Conservation (phyloP, 495 filamentous ascomycete genomes). For the Penicillium chermesinum region DNA sequence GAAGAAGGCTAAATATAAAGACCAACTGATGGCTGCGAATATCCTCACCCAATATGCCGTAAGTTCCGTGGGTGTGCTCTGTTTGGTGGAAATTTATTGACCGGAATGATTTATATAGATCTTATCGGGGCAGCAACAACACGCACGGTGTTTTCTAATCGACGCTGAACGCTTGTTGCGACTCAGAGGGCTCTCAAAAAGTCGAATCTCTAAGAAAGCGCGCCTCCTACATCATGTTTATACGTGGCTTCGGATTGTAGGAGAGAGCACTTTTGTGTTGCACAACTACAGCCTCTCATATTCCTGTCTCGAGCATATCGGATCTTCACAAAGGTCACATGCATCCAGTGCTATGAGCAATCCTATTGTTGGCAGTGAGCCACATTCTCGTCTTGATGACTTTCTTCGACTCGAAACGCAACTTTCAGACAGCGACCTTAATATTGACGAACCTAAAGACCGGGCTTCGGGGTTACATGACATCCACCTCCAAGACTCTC, state of each 20-base stretch:
- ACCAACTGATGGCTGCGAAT: constrained; percentile 36
- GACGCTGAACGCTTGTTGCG: constrained; percentile 31
- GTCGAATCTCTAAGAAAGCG: constrained; percentile 31
- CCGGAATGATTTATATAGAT: constrained; percentile 14
- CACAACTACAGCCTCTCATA: constrained; percentile 28
- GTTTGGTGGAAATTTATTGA: neutral
- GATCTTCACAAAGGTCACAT: constrained; percentile 11
- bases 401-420: constrained; percentile 28
- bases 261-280: constrained; percentile 33
- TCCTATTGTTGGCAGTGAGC: constrained; percentile 5
- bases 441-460: constrained; percentile 34
- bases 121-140: constrained; percentile 29
- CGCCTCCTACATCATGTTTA: constrained; percentile 33
- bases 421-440: constrained; percentile 29
- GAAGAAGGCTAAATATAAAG: constrained; percentile 37
- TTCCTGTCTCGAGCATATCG: constrained; percentile 22
- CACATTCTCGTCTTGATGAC: constrained; percentile 27
- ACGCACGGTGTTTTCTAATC: constrained; percentile 31
- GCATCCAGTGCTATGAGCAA: neutral
- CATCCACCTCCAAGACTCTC: constrained; percentile 32
- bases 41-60: constrained; percentile 31
- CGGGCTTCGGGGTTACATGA: constrained; percentile 21
- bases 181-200: constrained; percentile 26
- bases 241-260: constrained; percentile 32
- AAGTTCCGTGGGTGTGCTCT: neutral